Evolutionary conservation across 2,329 filamentous ascomycete genomes (phyloP).

Genomic region (Penicillium sp.): DNA sequence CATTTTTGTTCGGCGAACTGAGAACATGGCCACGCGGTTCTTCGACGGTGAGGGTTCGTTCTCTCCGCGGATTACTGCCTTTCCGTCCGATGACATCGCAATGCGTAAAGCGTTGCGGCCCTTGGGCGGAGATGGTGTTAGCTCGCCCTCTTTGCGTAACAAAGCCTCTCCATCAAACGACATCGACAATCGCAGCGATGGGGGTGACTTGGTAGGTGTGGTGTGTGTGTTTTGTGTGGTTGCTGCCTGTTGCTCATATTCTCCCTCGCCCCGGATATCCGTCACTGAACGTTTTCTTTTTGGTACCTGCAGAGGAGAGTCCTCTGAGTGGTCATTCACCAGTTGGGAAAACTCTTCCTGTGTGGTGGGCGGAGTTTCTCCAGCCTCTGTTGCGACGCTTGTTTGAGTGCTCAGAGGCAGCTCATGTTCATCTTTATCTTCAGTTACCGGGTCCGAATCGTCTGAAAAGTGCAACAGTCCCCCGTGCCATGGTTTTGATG

Average conservation of each 20-base stretch:
- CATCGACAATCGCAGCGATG: slow-evolving; percentile 41
- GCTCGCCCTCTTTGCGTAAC: slow-evolving; percentile 39
- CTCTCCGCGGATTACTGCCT: slow-evolving; percentile 76
- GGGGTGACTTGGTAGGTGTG: slow-evolving; percentile 33
- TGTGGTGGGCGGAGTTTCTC: slow-evolving; percentile 24
- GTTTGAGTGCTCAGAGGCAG: slow-evolving; percentile 32
- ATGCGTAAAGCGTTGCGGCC: slow-evolving; percentile 62
- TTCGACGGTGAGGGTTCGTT: slow-evolving; percentile 67
- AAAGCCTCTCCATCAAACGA: slow-evolving; percentile 43
- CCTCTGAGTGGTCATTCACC: slow-evolving; percentile 18
- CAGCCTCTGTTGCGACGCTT: slow-evolving; percentile 28
- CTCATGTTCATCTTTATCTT: slow-evolving; percentile 30
- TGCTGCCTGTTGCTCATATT: slow-evolving; percentile 9
- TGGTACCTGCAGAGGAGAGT: slow-evolving; percentile 19
- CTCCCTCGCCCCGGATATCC: slow-evolving; percentile 23
- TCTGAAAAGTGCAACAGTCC: slow-evolving; percentile 26
- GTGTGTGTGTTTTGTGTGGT: slow-evolving; percentile 16
- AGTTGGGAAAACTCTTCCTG: slow-evolving; percentile 21
- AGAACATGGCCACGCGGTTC: slow-evolving; percentile 50
- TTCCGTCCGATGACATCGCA: slow-evolving; percentile 82
- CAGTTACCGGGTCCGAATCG: slow-evolving; percentile 22
- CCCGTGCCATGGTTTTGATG: slow-evolving; percentile 23
- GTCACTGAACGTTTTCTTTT: slow-evolving; percentile 38
- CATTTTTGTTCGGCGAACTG: slow-evolving; percentile 48
- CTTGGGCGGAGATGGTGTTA: slow-evolving; percentile 43